Evolutionary conservation across 345 rosid genomes (phyloP), one percentile per base, ranked within the genome.

Genomic region (Moricandia moricandioides): DNA sequence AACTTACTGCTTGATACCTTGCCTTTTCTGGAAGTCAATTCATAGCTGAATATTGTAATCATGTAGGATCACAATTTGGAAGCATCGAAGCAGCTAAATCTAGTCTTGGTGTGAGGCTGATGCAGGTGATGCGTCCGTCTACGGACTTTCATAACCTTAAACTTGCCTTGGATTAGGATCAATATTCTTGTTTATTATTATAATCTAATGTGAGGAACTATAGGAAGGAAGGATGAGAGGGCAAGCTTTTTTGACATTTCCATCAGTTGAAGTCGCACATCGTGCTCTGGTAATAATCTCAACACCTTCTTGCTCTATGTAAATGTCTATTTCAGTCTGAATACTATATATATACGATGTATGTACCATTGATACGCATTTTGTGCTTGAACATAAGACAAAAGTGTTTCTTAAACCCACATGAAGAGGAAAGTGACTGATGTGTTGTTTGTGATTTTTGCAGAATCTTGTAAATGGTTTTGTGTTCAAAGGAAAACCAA

Each of bases 211-310:
- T 34, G 61, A 29, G 51, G 60, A 68, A 70, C 74, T 83, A 39
- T 87, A 94, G 99, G 99, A 92, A 82, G 97, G 97, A 74, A 85
- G 97, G 78, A 92, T 94, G 97, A 88, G 96, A 81, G 97, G 95
- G 70, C 99, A 90, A 83, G 99, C 99, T 40, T 95, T 92, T 77
- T 86, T 95, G 78, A 92, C 97, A 40, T 95, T 95, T 82, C 97
- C 96, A 70, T 88, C 96, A 0, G 81, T 84, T 77, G 97, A 95
- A 80, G 86, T 92, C 74, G 97, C 97, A 24, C 97, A 87, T 64
- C 83, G 34, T 72, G 96, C 96, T 63, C 80, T 95, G 97, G 97
- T 92, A n/a, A 82, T 65, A 88, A 69, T 77, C 37, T 59, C 33
- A 13, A 49, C 62, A 71, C 60, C 68, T 62, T 51, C 58, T 30